These are phyloP conservation scores for Oemleria cerasiformis DNA, from an alignment of 306 rosid genomes.

Conservation along the genomic window DNA sequence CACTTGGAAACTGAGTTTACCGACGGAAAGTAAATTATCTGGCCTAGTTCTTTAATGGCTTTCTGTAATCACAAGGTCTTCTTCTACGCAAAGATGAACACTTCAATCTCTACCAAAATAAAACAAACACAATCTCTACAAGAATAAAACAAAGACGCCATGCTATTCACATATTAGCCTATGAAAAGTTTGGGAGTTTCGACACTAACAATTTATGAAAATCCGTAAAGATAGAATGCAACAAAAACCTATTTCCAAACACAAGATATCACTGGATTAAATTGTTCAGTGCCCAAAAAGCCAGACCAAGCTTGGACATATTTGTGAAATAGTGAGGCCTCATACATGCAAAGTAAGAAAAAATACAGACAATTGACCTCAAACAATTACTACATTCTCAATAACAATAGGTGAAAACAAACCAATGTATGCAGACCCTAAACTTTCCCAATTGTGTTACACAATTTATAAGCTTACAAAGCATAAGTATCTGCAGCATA, in stretches of 20 bases:
- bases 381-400: not conserved
- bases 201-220: not conserved
- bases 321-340: not conserved
- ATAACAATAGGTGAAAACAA: not conserved
- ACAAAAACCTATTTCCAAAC: not conserved
- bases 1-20: not conserved
- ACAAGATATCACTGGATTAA: not conserved
- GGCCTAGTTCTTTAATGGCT: not conserved
- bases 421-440: not conserved
- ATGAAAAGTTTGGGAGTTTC: not conserved
- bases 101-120: not conserved
- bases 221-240: not conserved
- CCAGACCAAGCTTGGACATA: not conserved
- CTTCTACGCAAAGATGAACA: not conserved
- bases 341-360: not conserved
- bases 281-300: not conserved
- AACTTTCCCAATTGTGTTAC: not conserved
- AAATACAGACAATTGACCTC: not conserved
- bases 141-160: not conserved
- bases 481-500: not conserved
- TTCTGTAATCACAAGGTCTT: not conserved
- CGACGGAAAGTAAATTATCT: not conserved
- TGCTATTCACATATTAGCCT: not conserved
- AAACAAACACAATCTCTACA: not conserved
- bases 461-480: not conserved